These are phyloP conservation scores for Collybia sordida DNA, from an alignment of 768 basidiomycete genomes.

Conservation along the genomic window DNA sequence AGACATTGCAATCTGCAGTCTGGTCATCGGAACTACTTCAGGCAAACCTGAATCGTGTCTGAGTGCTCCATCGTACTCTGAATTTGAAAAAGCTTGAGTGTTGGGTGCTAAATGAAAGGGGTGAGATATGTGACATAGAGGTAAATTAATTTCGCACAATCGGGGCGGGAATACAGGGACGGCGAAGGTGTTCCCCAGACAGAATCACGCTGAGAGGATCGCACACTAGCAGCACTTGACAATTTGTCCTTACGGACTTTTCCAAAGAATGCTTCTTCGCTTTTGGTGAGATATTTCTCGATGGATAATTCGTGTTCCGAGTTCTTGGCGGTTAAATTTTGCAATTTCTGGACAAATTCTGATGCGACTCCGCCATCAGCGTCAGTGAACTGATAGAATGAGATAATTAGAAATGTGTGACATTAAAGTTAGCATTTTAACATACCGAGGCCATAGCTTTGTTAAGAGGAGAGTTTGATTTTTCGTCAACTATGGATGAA, in stretches of 20 bases:
- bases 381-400: constrained; percentile 76
- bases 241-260: constrained; percentile 88
- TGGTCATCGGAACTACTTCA: constrained; percentile 77
- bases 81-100: constrained; percentile 44
- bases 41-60: constrained; percentile 49
- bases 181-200: constrained; percentile 73
- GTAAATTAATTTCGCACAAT: constrained; percentile 51
- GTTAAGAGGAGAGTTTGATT: constrained; percentile 87
- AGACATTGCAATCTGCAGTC: constrained; percentile 81
- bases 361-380: constrained; percentile 89
- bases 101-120: constrained; percentile 42
- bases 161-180: constrained; percentile 69
- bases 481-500: constrained; percentile 88
- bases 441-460: constrained; percentile 87
- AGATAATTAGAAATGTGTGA: constrained; percentile 1
- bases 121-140: constrained; percentile 2
- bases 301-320: constrained; percentile 91
- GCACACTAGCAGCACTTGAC: constrained; percentile 75
- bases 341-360: constrained; percentile 85
- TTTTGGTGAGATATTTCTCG: constrained; percentile 87
- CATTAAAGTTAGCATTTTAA: constrained; percentile 4
- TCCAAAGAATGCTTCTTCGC: constrained; percentile 92
- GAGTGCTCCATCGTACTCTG: constrained; percentile 43
- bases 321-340: constrained; percentile 77
- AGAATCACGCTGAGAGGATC: constrained; percentile 79